Evolutionary conservation across 2,329 filamentous ascomycete genomes (phyloP).

Genomic region (Aspergillus brunneoviolaceus): DNA sequence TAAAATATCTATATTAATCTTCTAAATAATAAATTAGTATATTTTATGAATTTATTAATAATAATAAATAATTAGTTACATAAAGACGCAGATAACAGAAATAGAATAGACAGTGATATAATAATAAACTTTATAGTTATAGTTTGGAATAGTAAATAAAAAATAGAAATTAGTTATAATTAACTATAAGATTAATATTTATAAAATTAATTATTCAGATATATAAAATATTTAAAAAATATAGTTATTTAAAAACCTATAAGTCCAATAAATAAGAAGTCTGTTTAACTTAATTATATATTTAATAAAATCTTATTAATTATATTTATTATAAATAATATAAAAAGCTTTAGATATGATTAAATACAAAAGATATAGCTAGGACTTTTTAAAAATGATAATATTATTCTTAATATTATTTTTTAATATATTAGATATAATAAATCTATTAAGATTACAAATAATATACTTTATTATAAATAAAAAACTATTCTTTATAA

Average conservation of each 20-base stretch:
- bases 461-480: neutral
- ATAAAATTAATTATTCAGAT: neutral
- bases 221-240: neutral
- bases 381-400: neutral
- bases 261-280: neutral
- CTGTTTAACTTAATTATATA: neutral
- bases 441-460: too few species aligned
- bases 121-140: slow-evolving; percentile 7
- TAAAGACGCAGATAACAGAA: neutral
- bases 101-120: neutral
- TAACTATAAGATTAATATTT: neutral
- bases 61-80: neutral
- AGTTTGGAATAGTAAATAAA: neutral
- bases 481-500: neutral
- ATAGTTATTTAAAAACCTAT: neutral
- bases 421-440: neutral
- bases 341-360: neutral
- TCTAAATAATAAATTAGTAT: neutral
- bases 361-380: neutral
- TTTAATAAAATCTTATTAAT: neutral
- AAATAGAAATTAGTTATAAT: neutral
- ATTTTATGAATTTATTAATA: neutral
- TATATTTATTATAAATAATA: neutral
- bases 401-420: neutral
- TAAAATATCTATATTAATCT: neutral